Evolutionary conservation across 176 grass and related monocot genomes (phyloP).

Genomic region (Juncus inflexus): DNA sequence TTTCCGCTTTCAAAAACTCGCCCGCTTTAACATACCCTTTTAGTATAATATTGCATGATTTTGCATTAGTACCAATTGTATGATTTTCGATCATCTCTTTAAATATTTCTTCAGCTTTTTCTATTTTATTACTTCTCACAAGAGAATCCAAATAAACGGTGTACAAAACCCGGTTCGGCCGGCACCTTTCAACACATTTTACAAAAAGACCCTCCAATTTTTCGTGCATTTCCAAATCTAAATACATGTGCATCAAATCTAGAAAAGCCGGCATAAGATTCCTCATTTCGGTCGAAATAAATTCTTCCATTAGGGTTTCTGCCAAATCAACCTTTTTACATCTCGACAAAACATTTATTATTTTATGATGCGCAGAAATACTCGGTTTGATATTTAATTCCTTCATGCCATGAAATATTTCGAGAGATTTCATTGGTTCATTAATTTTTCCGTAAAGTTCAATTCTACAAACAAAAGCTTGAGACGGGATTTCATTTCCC

Average conservation of each 20-base stretch:
- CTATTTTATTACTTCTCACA: constrained; percentile 47
- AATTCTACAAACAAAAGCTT: constrained; percentile 87
- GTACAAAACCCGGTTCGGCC: constrained; percentile 71
- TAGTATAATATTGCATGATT: constrained; percentile 78
- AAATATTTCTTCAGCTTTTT: constrained; percentile 73
- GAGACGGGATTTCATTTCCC: constrained; percentile 56
- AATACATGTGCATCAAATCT: constrained; percentile 67
- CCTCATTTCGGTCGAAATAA: constrained; percentile 66
- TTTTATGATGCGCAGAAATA: constrained; percentile 84
- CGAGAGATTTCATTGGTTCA: constrained; percentile 74
- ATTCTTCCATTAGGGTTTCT: constrained; percentile 69
- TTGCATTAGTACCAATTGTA: constrained; percentile 73
- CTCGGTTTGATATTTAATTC: constrained; percentile 43
- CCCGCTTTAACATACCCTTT: constrained; percentile 60
- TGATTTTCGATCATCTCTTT: constrained; percentile 73
- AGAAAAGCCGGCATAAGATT: constrained; percentile 89
- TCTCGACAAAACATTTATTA: constrained; percentile 81
- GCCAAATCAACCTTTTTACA: constrained; percentile 43
- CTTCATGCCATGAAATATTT: constrained; percentile 89
- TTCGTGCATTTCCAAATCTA: constrained; percentile 78
- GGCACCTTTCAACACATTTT: constrained; percentile 60
- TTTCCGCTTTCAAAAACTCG: constrained; percentile 73
- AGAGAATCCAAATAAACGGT: constrained; percentile 79
- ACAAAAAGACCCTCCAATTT: constrained; percentile 58
- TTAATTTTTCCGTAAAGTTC: constrained; percentile 53